These are phyloP conservation scores for Fusarium burgessii DNA, from an alignment of 2,329 filamentous ascomycete genomes.

Conservation along the genomic window DNA sequence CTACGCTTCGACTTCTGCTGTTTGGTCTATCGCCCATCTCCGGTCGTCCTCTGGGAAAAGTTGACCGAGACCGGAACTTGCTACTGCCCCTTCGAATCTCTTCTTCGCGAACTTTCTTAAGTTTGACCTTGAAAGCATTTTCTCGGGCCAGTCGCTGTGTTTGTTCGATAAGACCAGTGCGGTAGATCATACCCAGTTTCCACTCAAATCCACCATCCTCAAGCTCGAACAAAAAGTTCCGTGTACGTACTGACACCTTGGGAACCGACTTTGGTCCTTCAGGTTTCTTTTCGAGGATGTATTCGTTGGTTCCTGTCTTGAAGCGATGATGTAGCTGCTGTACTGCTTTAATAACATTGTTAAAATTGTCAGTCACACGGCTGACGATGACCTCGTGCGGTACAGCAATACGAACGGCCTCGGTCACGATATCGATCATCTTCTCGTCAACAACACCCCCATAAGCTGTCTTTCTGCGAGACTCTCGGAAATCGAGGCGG, in stretches of 20 bases:
- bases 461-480: slow-evolving; percentile 72
- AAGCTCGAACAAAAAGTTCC: slow-evolving; percentile 87
- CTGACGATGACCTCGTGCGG: slow-evolving; percentile 93
- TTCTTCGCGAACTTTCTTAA: slow-evolving; percentile 84
- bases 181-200: slow-evolving; percentile 95
- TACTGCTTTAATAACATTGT: slow-evolving; percentile 87
- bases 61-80: slow-evolving; percentile 68
- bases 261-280: slow-evolving; percentile 89
- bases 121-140: slow-evolving; percentile 88
- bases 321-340: slow-evolving; percentile 95
- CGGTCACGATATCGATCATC: slow-evolving; percentile 84
- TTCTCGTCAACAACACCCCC: slow-evolving; percentile 76
- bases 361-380: slow-evolving; percentile 91
- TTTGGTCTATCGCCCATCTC: slow-evolving; percentile 51
- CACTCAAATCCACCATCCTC: slow-evolving; percentile 98
- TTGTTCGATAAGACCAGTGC: slow-evolving; percentile 88
- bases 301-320: slow-evolving; percentile 86
- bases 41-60: slow-evolving; percentile 54
- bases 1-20: slow-evolving; percentile 68
- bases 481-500: slow-evolving; percentile 83
- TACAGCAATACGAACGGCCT: slow-evolving; percentile 87
- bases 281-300: slow-evolving; percentile 85
- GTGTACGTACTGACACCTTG: slow-evolving; percentile 83
- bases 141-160: slow-evolving; percentile 89
- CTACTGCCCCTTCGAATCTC: slow-evolving; percentile 66